Evolutionary conservation across 179 eudicot species (phyloP).

Genomic region (Silene vulgaris): DNA sequence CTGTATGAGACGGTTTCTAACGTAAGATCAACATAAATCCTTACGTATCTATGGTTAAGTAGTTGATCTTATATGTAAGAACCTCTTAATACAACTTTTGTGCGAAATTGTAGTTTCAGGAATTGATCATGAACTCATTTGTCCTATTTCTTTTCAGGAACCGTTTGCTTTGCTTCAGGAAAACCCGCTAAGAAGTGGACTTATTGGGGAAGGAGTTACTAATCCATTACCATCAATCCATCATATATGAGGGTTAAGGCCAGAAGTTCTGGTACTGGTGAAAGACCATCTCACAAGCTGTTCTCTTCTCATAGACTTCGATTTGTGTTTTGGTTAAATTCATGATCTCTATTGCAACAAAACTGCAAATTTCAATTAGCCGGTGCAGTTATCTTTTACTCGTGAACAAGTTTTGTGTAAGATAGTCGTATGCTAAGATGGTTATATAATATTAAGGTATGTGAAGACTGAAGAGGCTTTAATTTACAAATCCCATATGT

Average conservation of each 20-base stretch:
- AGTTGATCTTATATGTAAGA: not conserved
- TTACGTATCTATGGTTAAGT: not conserved
- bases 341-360: too few species aligned
- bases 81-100: not conserved
- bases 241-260: not conserved
- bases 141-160: constrained; percentile 37
- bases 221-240: not conserved
- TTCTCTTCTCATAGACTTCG: not conserved
- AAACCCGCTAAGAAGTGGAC: constrained; percentile 96
- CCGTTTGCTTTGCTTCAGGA: constrained; percentile 88
- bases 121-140: not conserved
- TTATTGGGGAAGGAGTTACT: constrained; percentile 94
- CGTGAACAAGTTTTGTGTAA: not conserved
- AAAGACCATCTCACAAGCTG: too few species aligned
- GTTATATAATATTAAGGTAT: not conserved
- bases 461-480: not conserved
- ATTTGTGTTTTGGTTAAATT: too few species aligned
- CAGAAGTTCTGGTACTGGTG: not conserved
- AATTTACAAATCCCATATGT: too few species aligned
- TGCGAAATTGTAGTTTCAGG: not conserved
- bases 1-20: too few species aligned
- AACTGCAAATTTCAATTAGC: too few species aligned
- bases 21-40: not conserved
- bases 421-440: not conserved
- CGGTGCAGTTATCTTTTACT: too few species aligned